phyloP scores from a whole-genome alignment of 345 rosid species.

The Pistacia atlantica region DNA sequence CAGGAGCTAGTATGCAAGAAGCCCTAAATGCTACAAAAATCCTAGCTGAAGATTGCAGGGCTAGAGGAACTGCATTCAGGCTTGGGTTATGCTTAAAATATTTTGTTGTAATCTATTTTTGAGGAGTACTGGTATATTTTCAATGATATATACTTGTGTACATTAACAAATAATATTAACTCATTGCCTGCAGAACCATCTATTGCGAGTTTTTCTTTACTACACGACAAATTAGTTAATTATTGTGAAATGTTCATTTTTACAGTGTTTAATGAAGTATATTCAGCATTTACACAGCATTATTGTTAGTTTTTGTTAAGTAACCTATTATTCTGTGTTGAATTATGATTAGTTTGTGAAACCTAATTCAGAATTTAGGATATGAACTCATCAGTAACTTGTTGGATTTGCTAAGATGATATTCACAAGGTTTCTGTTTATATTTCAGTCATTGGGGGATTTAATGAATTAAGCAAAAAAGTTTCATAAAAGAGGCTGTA shows the following conservation, averaged over 20 bases:
- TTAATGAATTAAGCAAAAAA: not conserved
- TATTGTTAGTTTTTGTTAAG: not conserved
- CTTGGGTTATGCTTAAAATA: constrained; percentile 70
- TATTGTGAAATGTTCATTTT: not conserved
- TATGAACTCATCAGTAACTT: too few species aligned
- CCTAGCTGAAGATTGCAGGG: constrained; percentile 78
- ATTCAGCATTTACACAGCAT: not conserved
- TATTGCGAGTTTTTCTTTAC: not conserved
- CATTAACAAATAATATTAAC: not conserved
- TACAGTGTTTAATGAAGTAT: not conserved
- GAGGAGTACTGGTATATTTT: not conserved
- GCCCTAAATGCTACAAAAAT: constrained; percentile 70
- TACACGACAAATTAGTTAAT: not conserved
- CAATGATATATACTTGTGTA: not conserved
- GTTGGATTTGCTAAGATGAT: not conserved
- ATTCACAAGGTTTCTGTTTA: too few species aligned
- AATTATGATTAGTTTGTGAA: too few species aligned
- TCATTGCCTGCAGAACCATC: not conserved
- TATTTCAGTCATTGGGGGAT: not conserved
- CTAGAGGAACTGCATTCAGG: constrained; percentile 88
- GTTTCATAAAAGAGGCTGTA: not conserved
- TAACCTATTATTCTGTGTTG: not conserved
- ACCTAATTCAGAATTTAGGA: too few species aligned
- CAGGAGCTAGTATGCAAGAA: constrained; percentile 75
- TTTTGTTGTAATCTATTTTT: not conserved